Conservation (phyloP, 805 yeast species). For the Scheffersomyces ergatensis region DNA sequence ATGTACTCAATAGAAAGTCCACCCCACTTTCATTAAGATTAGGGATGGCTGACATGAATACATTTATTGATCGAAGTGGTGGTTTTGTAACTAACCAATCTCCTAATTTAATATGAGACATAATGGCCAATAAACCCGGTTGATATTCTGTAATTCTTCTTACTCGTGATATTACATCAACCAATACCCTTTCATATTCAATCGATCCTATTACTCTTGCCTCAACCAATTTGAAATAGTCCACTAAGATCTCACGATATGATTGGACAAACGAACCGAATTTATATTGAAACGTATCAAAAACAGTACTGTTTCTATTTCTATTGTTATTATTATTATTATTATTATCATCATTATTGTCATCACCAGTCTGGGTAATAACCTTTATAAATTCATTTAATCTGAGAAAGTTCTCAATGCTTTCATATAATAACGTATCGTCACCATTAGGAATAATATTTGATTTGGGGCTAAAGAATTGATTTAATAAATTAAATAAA, state of each 20-base stretch:
- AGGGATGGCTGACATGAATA: constrained; percentile 48
- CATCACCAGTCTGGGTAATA: background rate
- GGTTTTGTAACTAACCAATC: constrained; percentile 68
- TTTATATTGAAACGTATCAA: background rate
- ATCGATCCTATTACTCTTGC: constrained; percentile 44
- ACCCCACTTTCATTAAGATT: constrained; percentile 40
- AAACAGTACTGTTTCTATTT: constrained; percentile 5
- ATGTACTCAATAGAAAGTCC: constrained; percentile 57
- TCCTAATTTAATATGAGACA: constrained; percentile 54
- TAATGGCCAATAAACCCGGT: constrained; percentile 48
- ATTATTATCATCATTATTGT: constrained; percentile 1
- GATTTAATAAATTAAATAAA: background rate
- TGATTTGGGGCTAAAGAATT: background rate
- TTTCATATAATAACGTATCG: constrained; percentile 30
- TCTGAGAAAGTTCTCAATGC: constrained; percentile 43
- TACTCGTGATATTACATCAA: constrained; percentile 68
- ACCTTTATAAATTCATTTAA: constrained; percentile 14
- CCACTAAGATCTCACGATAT: constrained; percentile 46
- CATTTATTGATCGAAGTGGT: constrained; percentile 43
- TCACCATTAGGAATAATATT: constrained; percentile 7
- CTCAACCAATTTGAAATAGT: constrained; percentile 57
- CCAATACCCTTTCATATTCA: constrained; percentile 68
- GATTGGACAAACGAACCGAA: constrained; percentile 16
- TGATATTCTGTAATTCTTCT: constrained; percentile 63
- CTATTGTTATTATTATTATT: constrained; percentile 6